These are phyloP conservation scores for Plantago ovata DNA, from an alignment of 257 asterid genomes.

Conservation along the genomic window DNA sequence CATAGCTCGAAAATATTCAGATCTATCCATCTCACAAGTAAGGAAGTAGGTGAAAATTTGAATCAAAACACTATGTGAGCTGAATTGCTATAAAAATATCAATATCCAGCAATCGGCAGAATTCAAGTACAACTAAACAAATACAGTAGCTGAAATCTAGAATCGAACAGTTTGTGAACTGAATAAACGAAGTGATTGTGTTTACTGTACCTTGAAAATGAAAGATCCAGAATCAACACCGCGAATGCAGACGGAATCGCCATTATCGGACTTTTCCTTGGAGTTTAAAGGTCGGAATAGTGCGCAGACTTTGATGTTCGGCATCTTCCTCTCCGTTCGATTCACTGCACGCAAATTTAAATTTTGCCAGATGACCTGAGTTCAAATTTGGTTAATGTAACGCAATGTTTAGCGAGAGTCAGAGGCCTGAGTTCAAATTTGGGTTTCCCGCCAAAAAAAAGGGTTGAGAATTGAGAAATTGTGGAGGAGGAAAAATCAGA, in stretches of 20 bases:
- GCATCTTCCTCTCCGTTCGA: constrained; percentile 33
- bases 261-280: constrained; percentile 62
- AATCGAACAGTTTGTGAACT: neutral
- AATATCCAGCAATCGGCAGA: neutral
- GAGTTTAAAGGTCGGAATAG: constrained; percentile 72
- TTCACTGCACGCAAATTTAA: constrained; percentile 6
- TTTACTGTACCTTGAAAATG: constrained; percentile 49
- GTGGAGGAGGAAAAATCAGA: too few species aligned
- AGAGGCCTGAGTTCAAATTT: too few species aligned
- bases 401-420: too few species aligned
- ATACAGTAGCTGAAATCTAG: neutral
- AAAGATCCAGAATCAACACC: constrained; percentile 54
- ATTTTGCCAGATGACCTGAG: neutral
- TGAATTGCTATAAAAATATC: too few species aligned
- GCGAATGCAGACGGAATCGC: constrained; percentile 53
- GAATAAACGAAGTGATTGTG: neutral
- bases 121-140: neutral
- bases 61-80: too few species aligned
- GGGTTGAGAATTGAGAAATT: too few species aligned
- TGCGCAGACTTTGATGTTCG: constrained; percentile 64
- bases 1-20: neutral
- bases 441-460: too few species aligned
- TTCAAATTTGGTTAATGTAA: neutral
- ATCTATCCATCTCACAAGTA: too few species aligned
- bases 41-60: too few species aligned